phyloP scores from a whole-genome alignment of 768 basidiomycete species.

The Collybia sp. region DNA sequence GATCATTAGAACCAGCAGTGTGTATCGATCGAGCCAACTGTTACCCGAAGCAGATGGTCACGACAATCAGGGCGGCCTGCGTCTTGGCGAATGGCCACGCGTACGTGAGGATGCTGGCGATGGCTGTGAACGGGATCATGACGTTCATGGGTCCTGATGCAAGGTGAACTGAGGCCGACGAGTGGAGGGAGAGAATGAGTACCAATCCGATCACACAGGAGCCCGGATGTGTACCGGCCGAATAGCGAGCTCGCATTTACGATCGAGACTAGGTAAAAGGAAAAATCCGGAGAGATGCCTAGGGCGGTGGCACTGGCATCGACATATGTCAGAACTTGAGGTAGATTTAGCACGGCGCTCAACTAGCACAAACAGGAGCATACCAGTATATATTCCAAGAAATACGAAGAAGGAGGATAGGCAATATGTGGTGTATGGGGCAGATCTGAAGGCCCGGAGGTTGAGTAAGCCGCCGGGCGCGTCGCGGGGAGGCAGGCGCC shows the following conservation, averaged over 20 bases:
- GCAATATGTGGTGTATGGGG: conserved; percentile 54
- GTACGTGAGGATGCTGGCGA: conserved; percentile 57
- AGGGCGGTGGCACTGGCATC: conserved; percentile 47
- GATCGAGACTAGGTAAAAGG: conserved; percentile 64
- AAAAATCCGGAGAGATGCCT: conserved; percentile 44
- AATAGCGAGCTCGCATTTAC: conserved; percentile 63
- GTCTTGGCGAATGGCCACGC: conserved; percentile 63
- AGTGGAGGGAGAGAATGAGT: conserved; percentile 6
- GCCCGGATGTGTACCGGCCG: conserved; percentile 53
- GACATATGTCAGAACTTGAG: conserved; percentile 65
- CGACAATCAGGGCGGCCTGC: conserved; percentile 38
- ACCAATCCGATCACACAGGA: conserved; percentile 54
- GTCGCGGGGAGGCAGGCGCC: conserved; percentile 51
- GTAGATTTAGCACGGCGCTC: conserved; percentile 19
- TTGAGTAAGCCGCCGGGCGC: conserved; percentile 57
- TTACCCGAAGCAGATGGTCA: conserved; percentile 65
- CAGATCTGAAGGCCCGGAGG: conserved; percentile 42
- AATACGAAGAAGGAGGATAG: conserved; percentile 50
- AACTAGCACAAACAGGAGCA: conserved; percentile 21
- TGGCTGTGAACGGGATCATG: conserved; percentile 56
- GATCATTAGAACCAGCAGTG: not conserved
- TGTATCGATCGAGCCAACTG: conserved; percentile 6
- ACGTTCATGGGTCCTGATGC: conserved; percentile 58
- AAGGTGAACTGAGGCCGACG: not conserved
- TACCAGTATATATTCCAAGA: conserved; percentile 68